Evolutionary conservation across 805 yeast species (phyloP).

Genomic region (Zygoascus tannicola): DNA sequence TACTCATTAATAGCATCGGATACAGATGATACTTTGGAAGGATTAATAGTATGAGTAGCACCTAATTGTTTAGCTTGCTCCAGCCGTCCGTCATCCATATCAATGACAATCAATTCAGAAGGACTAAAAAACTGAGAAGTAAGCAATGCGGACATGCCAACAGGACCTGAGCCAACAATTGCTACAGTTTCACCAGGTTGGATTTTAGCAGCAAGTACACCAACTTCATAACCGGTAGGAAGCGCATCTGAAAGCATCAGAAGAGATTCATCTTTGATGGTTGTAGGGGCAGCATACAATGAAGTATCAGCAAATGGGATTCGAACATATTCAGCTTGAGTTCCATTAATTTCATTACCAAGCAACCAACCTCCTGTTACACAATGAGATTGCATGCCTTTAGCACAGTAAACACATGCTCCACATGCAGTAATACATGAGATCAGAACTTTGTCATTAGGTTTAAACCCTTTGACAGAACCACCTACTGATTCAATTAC

Average conservation of each 20-base stretch:
- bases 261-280: slow-evolving; percentile 74
- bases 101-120: slow-evolving; percentile 57
- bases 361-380: slow-evolving; percentile 60
- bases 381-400: slow-evolving; percentile 80
- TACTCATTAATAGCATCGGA: slow-evolving; percentile 32
- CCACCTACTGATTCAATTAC: slow-evolving; percentile 88
- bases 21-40: slow-evolving; percentile 39
- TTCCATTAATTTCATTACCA: slow-evolving; percentile 56
- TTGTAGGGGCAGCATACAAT: slow-evolving; percentile 69
- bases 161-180: slow-evolving; percentile 46
- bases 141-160: slow-evolving; percentile 63
- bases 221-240: slow-evolving; percentile 61
- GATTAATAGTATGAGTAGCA: slow-evolving; percentile 89
- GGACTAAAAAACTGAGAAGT: slow-evolving; percentile 64
- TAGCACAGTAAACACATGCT: slow-evolving; percentile 47
- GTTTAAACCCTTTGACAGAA: slow-evolving; percentile 78
- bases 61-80: slow-evolving; percentile 73
- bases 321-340: slow-evolving; percentile 68
- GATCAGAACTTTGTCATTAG: slow-evolving; percentile 77
- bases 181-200: slow-evolving; percentile 45
- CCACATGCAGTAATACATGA: slow-evolving; percentile 62
- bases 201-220: slow-evolving; percentile 66
- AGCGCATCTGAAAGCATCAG: slow-evolving; percentile 74
- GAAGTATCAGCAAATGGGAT: slow-evolving; percentile 75
- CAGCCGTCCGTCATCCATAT: slow-evolving; percentile 58